These are phyloP conservation scores for Aspergillus clavatus DNA, from an alignment of 2,329 filamentous ascomycete genomes.

Conservation along the genomic window DNA sequence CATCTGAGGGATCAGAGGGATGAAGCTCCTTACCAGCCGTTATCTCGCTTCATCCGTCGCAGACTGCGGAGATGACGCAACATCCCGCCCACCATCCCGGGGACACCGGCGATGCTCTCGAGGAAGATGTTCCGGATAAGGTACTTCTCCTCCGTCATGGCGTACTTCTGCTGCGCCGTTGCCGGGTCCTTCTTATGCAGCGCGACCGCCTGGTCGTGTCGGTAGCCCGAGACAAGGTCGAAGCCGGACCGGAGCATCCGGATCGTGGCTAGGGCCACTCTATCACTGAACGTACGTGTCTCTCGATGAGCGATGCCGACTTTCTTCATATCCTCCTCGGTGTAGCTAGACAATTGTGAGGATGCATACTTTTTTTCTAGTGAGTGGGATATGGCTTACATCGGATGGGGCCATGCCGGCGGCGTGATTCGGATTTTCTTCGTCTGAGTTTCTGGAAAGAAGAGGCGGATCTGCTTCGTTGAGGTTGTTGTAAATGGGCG, in stretches of 20 bases:
- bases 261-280: conserved; percentile 70
- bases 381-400: background rate
- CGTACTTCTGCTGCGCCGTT: conserved; percentile 40
- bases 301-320: conserved; percentile 73
- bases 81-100: conserved; percentile 96
- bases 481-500: background rate
- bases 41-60: conserved; percentile 80
- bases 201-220: conserved; percentile 47
- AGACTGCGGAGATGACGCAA: conserved; percentile 81
- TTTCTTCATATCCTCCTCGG: conserved; percentile 69
- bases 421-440: background rate
- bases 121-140: conserved; percentile 86
- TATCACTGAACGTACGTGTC: conserved; percentile 68
- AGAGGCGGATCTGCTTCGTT: background rate
- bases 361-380: background rate
- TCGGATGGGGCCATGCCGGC: background rate
- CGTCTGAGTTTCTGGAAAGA: background rate
- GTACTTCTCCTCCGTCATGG: conserved; percentile 83
- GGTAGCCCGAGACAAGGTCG: conserved; percentile 75
- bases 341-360: conserved; percentile 50
- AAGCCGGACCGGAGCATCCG: conserved; percentile 72
- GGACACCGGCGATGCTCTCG: conserved; percentile 89
- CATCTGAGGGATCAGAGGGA: too few relatives aligned
- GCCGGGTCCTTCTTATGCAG: conserved; percentile 26
- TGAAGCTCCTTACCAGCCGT: conserved; percentile 71